These are phyloP conservation scores for Diaporthe aspalathi DNA, from an alignment of 2,329 filamentous ascomycete species.

Conservation along the genomic window DNA sequence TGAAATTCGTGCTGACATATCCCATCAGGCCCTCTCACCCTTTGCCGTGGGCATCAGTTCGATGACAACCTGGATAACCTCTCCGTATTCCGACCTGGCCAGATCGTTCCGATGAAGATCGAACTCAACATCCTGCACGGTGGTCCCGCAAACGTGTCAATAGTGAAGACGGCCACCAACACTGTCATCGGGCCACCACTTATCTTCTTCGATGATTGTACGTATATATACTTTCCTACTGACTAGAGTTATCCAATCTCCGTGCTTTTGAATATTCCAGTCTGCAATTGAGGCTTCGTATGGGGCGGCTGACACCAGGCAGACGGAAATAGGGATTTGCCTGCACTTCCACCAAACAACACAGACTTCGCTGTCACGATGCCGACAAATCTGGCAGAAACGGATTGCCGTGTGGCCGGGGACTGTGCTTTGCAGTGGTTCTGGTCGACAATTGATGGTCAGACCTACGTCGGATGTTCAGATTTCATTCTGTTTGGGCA, in stretches of 20 bases:
- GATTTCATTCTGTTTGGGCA: constrained; percentile 32
- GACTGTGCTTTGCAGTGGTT: constrained; percentile 33
- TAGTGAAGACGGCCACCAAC: constrained; percentile 29
- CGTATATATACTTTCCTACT: too few relatives aligned
- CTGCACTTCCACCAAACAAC: constrained; percentile 26
- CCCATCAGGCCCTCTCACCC: constrained; percentile 10
- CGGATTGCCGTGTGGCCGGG: constrained; percentile 20
- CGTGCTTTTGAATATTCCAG: too few relatives aligned
- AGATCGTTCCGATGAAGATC: constrained; percentile 32
- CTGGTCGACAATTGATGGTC: constrained; percentile 27
- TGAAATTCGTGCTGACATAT: background rate
- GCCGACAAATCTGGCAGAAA: constrained; percentile 15
- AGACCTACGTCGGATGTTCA: constrained; percentile 33
- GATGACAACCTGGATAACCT: constrained; percentile 22
- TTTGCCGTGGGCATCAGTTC: constrained; percentile 32
- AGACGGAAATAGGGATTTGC: constrained; percentile 24
- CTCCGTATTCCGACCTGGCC: constrained; percentile 27
- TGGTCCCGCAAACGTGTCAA: constrained; percentile 30
- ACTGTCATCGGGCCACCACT: constrained; percentile 21
- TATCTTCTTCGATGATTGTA: constrained; percentile 20
- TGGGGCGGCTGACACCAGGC: too few relatives aligned
- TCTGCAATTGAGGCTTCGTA: too few relatives aligned
- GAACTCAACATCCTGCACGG: constrained; percentile 25
- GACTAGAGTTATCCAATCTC: too few relatives aligned
- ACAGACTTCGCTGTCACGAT: constrained; percentile 32